Percentiles rank a stretch among this genome's conserved stretches.
phyloP scores from a whole-genome alignment of 495 filamentous ascomycete species.

The Hypoxylon lenormandii region DNA sequence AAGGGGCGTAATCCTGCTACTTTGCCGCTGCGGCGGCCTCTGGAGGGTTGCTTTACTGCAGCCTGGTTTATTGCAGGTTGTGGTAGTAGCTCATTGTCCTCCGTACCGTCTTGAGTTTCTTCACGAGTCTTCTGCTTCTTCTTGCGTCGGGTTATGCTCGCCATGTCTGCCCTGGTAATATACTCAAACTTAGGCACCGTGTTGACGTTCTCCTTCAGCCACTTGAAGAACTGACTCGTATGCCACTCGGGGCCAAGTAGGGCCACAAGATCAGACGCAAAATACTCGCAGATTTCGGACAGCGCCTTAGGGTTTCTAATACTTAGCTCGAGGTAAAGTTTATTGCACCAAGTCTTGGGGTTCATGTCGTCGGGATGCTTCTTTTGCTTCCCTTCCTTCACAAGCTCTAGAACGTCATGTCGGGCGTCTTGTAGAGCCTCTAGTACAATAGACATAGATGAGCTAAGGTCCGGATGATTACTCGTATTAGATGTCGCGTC shows the following conservation, averaged over 20 bases:
- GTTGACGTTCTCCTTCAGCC: slow-evolving; percentile 39
- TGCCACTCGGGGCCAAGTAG: slow-evolving; percentile 51
- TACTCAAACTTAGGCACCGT: slow-evolving; percentile 38
- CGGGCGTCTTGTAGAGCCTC: slow-evolving; percentile 40
- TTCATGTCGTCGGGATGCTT: slow-evolving; percentile 41
- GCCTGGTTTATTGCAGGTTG: slow-evolving; percentile 34
- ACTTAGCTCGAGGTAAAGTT: slow-evolving; percentile 52
- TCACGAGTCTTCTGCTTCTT: slow-evolving; percentile 36
- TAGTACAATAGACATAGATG: slow-evolving; percentile 22
- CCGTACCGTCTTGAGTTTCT: slow-evolving; percentile 7
- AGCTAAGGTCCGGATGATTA: neutral
- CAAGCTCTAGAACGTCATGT: slow-evolving; percentile 21
- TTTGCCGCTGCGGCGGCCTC: slow-evolving; percentile 51
- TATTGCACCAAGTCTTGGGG: slow-evolving; percentile 36
- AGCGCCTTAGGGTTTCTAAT: slow-evolving; percentile 44
- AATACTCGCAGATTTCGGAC: slow-evolving; percentile 52
- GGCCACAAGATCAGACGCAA: slow-evolving; percentile 47
- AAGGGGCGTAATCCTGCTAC: slow-evolving; percentile 52
- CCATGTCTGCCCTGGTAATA: slow-evolving; percentile 44
- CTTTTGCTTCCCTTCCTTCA: slow-evolving; percentile 38
- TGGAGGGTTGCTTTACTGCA: slow-evolving; percentile 35
- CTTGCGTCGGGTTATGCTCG: slow-evolving; percentile 47
- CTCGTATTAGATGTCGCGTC: neutral
- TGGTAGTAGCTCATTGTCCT: slow-evolving; percentile 38
- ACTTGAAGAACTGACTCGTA: slow-evolving; percentile 44